These are phyloP conservation scores for Jackrogersella minutella DNA, from an alignment of 495 filamentous ascomycete genomes.

Conservation along the genomic window DNA sequence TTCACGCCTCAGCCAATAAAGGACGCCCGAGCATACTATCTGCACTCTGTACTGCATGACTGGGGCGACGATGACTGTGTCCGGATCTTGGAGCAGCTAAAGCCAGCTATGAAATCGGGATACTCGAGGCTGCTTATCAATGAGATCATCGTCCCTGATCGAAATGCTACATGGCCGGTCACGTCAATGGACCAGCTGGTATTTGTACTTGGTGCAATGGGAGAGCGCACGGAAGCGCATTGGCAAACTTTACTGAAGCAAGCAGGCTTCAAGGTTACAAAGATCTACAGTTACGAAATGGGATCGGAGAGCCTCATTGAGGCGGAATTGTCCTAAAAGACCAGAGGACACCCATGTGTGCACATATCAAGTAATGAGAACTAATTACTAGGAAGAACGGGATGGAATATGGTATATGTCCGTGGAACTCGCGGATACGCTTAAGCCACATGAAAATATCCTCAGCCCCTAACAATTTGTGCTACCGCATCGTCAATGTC, in stretches of 20 bases:
- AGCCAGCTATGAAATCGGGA: conserved; percentile 49
- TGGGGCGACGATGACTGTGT: conserved; percentile 55
- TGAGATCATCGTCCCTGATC: conserved; percentile 60
- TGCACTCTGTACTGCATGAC: conserved; percentile 59
- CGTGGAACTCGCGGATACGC: no score
- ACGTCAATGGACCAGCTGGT: conserved; percentile 56
- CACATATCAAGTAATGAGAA: background rate
- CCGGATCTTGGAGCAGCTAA: conserved; percentile 49
- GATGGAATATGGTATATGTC: no score
- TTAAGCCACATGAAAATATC: no score
- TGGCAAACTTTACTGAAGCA: conserved; percentile 50
- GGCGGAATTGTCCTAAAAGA: conserved; percentile 22
- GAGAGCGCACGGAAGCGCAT: conserved; percentile 47
- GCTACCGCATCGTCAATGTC: background rate
- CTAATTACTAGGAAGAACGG: background rate
- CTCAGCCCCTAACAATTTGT: background rate
- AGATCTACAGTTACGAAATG: conserved; percentile 45
- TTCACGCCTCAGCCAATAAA: conserved; percentile 61
- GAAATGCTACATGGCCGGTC: conserved; percentile 53
- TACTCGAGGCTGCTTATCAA: conserved; percentile 59
- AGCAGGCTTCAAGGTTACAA: conserved; percentile 49
- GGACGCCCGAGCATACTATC: conserved; percentile 53
- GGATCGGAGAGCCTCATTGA: conserved; percentile 50
- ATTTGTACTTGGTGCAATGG: conserved; percentile 46
- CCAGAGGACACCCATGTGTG: background rate